phyloP scores from a whole-genome alignment of 2,329 filamentous ascomycete genomes.

The Neophaeococcomyces mojaviensis region DNA sequence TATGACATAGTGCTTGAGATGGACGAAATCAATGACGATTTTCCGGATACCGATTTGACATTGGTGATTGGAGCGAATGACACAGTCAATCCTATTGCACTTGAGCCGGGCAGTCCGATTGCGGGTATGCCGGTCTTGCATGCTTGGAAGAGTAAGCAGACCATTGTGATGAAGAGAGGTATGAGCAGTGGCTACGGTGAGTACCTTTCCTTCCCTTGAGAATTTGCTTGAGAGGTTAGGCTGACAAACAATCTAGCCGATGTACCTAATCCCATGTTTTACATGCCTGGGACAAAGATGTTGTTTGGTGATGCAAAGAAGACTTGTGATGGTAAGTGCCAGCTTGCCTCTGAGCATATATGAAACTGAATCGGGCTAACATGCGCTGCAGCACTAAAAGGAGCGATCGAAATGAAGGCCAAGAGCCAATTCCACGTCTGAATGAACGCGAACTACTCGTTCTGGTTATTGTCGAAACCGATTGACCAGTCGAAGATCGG shows the following conservation, averaged over 20 bases:
- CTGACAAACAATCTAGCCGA: conserved; percentile 50
- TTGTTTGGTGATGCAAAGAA: conserved; percentile 83
- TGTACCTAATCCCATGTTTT: conserved; percentile 85
- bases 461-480: too few species aligned
- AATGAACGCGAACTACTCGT: not conserved
- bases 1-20: conserved; percentile 92
- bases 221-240: conserved; percentile 4
- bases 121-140: conserved; percentile 89
- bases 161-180: conserved; percentile 86
- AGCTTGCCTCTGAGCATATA: not conserved
- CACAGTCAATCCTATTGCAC: conserved; percentile 81
- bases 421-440: conserved; percentile 21
- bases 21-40: conserved; percentile 95
- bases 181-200: conserved; percentile 80
- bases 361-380: not conserved
- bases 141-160: conserved; percentile 89
- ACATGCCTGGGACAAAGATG: conserved; percentile 84
- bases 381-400: conserved; percentile 16
- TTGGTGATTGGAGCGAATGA: conserved; percentile 89
- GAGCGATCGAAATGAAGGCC: conserved; percentile 19
- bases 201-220: conserved; percentile 24
- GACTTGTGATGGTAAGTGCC: conserved; percentile 57
- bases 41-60: conserved; percentile 74
- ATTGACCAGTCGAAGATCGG: too few species aligned
- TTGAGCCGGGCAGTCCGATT: conserved; percentile 75